Conservation (phyloP, 2,329 filamentous ascomycete genomes). For the Apiospora kogelbergensis region DNA sequence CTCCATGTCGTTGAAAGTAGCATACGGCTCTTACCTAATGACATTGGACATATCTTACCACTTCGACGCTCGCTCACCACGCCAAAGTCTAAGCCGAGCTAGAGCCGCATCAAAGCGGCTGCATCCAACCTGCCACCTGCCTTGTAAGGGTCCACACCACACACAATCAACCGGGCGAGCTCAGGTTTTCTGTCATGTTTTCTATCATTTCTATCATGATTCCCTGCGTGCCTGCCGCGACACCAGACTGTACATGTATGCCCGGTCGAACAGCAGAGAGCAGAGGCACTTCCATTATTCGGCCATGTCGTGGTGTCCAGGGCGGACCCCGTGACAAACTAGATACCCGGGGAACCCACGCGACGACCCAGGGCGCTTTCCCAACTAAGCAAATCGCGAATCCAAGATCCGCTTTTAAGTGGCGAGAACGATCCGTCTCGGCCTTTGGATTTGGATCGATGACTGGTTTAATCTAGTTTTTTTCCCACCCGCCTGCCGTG, state of each 20-base stretch:
- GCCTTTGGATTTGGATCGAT: not conserved
- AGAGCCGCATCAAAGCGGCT: conserved; percentile 1
- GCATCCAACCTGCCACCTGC: not conserved
- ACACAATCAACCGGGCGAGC: too few species aligned
- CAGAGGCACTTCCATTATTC: not conserved
- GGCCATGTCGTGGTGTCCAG: not conserved
- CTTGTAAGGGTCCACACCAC: too few species aligned
- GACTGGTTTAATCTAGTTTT: not conserved
- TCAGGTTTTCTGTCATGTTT: not conserved
- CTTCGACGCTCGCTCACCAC: not conserved
- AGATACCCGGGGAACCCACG: not conserved
- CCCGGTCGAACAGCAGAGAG: too few species aligned
- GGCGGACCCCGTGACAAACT: not conserved
- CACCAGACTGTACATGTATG: not conserved
- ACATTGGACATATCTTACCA: not conserved
- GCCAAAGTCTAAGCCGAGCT: not conserved
- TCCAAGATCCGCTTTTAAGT: not conserved
- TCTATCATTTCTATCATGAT: not conserved
- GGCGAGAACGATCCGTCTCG: not conserved
- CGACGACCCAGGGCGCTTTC: not conserved
- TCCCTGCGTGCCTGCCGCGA: not conserved
- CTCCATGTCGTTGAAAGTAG: not conserved
- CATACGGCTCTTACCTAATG: not conserved
- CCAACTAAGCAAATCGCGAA: not conserved
- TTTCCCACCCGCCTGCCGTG: not conserved